These are phyloP conservation scores for Papiliotrema nemorosa DNA, from an alignment of 1,284 basidiomycete species.

Conservation along the genomic window DNA sequence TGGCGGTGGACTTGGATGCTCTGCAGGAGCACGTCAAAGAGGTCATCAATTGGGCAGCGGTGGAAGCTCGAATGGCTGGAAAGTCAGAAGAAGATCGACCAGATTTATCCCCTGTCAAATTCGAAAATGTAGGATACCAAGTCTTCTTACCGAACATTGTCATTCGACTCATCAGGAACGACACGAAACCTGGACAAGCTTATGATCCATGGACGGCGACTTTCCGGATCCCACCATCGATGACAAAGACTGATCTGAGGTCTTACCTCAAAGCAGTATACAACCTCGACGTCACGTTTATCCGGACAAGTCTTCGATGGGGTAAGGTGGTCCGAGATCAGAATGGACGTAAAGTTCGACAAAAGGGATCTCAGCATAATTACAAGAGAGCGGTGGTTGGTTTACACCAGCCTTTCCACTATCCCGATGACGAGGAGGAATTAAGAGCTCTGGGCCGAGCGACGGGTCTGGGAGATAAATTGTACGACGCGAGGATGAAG, in stretches of 20 bases:
- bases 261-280: conserved; percentile 80
- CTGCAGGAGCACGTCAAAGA: background rate
- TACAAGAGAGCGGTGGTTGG: conserved; percentile 89
- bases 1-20: background rate
- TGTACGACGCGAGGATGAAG: conserved; percentile 57
- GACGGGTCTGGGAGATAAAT: conserved; percentile 44
- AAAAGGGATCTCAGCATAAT: conserved; percentile 52
- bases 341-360: conserved; percentile 29
- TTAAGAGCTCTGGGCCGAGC: conserved; percentile 52
- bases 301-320: conserved; percentile 85
- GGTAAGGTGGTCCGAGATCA: conserved; percentile 54
- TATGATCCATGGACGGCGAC: conserved; percentile 95
- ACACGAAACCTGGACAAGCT: conserved; percentile 67
- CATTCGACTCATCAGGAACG: conserved; percentile 78
- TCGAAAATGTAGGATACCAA: conserved; percentile 66
- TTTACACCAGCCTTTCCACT: conserved; percentile 84
- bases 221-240: conserved; percentile 73
- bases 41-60: background rate
- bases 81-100: background rate
- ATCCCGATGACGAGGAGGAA: conserved; percentile 73
- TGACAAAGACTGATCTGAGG: conserved; percentile 88
- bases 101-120: background rate
- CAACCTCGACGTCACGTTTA: conserved; percentile 83
- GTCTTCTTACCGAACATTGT: conserved; percentile 85
- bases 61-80: background rate